Conservation (phyloP, 306 rosid species). For the Quercus glauca region DNA sequence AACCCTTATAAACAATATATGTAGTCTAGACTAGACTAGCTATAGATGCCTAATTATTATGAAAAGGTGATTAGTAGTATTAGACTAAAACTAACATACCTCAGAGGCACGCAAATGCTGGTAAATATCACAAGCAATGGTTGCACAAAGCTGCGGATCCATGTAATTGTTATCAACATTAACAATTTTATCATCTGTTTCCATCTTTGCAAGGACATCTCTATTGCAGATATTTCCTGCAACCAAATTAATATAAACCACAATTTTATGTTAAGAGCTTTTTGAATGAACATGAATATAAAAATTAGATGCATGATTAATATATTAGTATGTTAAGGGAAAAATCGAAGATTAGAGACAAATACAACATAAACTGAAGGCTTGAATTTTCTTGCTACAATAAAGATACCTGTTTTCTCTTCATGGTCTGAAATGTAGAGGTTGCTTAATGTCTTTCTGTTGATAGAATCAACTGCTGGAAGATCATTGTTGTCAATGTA, state of each 20-base stretch:
- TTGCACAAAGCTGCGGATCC: slow-evolving; percentile 89
- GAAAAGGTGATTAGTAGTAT: not conserved
- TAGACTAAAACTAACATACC: slow-evolving; percentile 30
- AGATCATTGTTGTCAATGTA: slow-evolving; percentile 70
- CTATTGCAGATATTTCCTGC: slow-evolving; percentile 66
- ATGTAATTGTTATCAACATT: slow-evolving; percentile 58
- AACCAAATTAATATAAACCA: slow-evolving; percentile 12
- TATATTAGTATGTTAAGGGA: not conserved
- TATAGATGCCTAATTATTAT: not conserved
- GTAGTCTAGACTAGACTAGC: not conserved
- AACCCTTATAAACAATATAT: not conserved
- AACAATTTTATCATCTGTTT: slow-evolving; percentile 47
- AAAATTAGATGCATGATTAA: not conserved
- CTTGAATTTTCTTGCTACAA: not conserved
- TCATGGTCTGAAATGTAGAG: slow-evolving; percentile 64
- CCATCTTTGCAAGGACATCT: slow-evolving; percentile 60
- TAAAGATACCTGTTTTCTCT: slow-evolving; percentile 45
- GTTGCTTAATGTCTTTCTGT: slow-evolving; percentile 65
- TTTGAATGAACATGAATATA: not conserved
- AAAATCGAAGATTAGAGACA: not conserved
- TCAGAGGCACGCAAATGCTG: slow-evolving; percentile 87
- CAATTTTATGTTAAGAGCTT: not conserved
- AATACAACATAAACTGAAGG: not conserved
- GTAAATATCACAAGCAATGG: slow-evolving; percentile 95
- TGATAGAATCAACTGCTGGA: slow-evolving; percentile 56